phyloP scores from a whole-genome alignment of 108 stramenopile genomes.

The Mediolabrus comicus region DNA sequence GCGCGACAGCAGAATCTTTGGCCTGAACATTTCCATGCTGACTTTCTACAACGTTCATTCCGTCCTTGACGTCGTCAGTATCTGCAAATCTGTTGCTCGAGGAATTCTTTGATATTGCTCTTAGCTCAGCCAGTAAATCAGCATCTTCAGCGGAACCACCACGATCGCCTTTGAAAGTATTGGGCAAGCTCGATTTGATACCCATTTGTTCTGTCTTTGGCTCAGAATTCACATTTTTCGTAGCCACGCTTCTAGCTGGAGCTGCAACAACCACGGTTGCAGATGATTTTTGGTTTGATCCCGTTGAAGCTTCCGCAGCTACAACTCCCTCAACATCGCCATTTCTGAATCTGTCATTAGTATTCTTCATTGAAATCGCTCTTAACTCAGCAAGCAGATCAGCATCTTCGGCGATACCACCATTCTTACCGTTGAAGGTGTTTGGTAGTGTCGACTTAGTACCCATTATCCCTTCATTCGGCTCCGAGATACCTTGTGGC shows the following conservation, averaged over 20 bases:
- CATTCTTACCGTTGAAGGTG: constrained; percentile 70
- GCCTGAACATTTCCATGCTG: not conserved
- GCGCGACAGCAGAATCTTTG: not conserved
- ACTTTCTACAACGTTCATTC: not conserved
- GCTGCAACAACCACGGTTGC: not conserved
- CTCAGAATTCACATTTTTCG: not conserved
- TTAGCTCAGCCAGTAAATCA: constrained; percentile 63
- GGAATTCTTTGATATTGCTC: constrained; percentile 62
- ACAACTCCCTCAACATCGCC: not conserved
- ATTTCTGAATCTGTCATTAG: constrained; percentile 35
- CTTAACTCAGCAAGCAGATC: constrained; percentile 55
- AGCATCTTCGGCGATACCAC: constrained; percentile 69
- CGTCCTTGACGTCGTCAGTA: constrained; percentile 12
- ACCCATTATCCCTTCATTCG: constrained; percentile 2
- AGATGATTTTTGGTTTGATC: not conserved
- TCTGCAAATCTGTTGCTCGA: constrained; percentile 53
- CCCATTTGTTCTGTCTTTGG: constrained; percentile 11
- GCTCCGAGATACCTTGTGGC: constrained; percentile 51
- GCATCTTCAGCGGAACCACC: constrained; percentile 85
- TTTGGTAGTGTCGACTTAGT: constrained; percentile 44
- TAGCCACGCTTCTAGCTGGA: not conserved
- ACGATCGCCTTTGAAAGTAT: constrained; percentile 72
- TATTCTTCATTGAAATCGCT: constrained; percentile 49
- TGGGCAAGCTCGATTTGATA: constrained; percentile 47
- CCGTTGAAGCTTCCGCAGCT: not conserved